Conservation (phyloP, 768 basidiomycete species). For the Russula vinacea region DNA sequence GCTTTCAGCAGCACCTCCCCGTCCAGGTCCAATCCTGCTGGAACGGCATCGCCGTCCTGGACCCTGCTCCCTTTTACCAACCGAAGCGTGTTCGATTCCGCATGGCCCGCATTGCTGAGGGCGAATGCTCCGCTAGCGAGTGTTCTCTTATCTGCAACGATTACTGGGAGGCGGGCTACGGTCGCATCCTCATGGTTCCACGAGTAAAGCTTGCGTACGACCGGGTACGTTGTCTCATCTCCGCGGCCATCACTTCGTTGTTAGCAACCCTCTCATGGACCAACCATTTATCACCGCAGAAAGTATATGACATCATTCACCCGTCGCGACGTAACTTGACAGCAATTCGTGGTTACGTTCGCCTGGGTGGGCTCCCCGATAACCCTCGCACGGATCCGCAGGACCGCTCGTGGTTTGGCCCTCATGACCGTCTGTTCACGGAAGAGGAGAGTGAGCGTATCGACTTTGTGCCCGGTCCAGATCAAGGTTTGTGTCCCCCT, state of each 20-base stretch:
- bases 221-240: slow-evolving; percentile 46
- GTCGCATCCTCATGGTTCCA: slow-evolving; percentile 96
- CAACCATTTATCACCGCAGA: slow-evolving; percentile 43
- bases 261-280: background rate
- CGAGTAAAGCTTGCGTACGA: slow-evolving; percentile 97
- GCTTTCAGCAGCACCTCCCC: slow-evolving; percentile 90
- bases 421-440: slow-evolving; percentile 91
- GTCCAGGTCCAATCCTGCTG: slow-evolving; percentile 97
- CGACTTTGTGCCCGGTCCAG: slow-evolving; percentile 76
- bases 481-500: slow-evolving; percentile 63
- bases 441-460: slow-evolving; percentile 80
- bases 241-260: background rate
- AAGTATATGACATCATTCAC: slow-evolving; percentile 94
- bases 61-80: slow-evolving; percentile 92
- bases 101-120: slow-evolving; percentile 86
- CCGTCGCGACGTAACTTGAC: slow-evolving; percentile 86
- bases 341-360: slow-evolving; percentile 90
- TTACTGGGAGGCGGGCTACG: slow-evolving; percentile 95
- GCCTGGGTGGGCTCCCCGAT: slow-evolving; percentile 95
- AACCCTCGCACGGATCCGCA: slow-evolving; percentile 96
- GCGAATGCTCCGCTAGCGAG: slow-evolving; percentile 93
- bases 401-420: slow-evolving; percentile 97
- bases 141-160: slow-evolving; percentile 98
- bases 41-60: slow-evolving; percentile 96
- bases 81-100: slow-evolving; percentile 91